Percentiles rank a stretch among this genome's conserved stretches.
These are phyloP conservation scores for Pestalotiopsis sp. DNA, from an alignment of 2,329 filamentous ascomycete species.

Conservation along the genomic window DNA sequence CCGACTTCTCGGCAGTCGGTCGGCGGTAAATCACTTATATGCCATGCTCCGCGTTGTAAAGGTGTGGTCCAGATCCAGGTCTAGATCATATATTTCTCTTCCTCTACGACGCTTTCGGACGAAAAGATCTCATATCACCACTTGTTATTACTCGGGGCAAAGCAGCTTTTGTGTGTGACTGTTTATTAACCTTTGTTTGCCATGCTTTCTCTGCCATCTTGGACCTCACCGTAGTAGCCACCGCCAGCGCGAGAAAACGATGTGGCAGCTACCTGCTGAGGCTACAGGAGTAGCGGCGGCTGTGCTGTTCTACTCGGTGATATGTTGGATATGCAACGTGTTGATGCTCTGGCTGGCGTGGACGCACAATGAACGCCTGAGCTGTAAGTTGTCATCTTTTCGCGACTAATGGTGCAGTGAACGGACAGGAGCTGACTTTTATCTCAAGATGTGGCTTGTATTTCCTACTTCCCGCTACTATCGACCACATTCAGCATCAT, in stretches of 20 bases:
- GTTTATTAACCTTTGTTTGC: background rate
- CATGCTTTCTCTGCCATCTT: background rate
- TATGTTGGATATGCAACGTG: constrained; percentile 12
- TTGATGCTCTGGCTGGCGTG: constrained; percentile 20
- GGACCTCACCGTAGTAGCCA: background rate
- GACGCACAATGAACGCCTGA: constrained; percentile 18
- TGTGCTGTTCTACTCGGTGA: constrained; percentile 17
- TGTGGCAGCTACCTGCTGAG: constrained; percentile 15
- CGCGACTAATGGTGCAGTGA: background rate
- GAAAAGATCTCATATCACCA: background rate
- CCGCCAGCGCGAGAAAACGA: background rate
- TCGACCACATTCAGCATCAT: constrained; percentile 18
- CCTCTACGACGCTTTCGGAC: background rate
- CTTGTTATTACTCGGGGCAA: background rate
- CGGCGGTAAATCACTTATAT: background rate
- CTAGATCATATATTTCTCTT: background rate
- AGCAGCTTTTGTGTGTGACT: background rate
- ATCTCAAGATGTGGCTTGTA: constrained; percentile 18
- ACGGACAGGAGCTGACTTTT: background rate
- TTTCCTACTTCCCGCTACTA: constrained; percentile 19
- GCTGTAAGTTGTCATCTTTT: constrained; percentile 13
- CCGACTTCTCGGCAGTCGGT: background rate
- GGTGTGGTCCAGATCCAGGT: background rate
- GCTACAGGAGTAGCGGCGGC: constrained; percentile 15
- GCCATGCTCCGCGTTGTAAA: background rate